phyloP scores from a whole-genome alignment of 805 yeast species.

The Barnettozyma siamensis region DNA sequence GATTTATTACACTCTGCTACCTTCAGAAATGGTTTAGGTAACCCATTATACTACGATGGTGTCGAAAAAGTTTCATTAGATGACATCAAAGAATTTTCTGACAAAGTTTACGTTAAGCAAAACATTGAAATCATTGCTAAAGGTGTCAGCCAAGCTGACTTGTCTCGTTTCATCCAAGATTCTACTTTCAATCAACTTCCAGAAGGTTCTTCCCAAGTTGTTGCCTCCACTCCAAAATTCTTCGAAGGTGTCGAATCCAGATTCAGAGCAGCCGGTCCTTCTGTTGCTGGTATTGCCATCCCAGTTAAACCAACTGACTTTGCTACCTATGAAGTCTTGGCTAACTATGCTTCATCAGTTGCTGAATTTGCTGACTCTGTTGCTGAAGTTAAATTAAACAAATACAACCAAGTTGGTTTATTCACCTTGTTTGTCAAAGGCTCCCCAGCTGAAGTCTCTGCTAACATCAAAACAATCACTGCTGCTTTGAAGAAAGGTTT shows the following conservation, averaged over 20 bases:
- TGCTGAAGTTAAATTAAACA: conserved; percentile 46
- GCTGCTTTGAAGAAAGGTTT: conserved; percentile 45
- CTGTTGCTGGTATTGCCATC: conserved; percentile 75
- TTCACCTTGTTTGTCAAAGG: conserved; percentile 67
- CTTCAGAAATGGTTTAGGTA: conserved; percentile 85
- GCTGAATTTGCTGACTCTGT: conserved; percentile 47
- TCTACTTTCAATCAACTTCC: conserved; percentile 61
- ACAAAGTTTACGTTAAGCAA: conserved; percentile 59
- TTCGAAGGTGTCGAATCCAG: conserved; percentile 65
- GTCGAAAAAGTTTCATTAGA: conserved; percentile 50
- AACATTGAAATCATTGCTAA: conserved; percentile 67
- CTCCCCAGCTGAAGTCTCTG: conserved; percentile 50
- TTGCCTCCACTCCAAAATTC: conserved; percentile 35
- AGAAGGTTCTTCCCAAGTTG: conserved; percentile 46
- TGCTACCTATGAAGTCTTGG: conserved; percentile 62
- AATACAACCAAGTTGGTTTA: conserved; percentile 76
- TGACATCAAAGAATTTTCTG: conserved; percentile 62
- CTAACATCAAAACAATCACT: conserved; percentile 57
- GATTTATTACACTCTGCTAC: conserved; percentile 77
- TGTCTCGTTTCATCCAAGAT: conserved; percentile 59
- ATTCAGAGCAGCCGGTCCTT: conserved; percentile 56
- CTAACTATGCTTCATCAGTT: conserved; percentile 58
- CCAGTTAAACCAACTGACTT: conserved; percentile 64
- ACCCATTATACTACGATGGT: conserved; percentile 72
- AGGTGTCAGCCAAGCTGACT: conserved; percentile 70